Evolutionary conservation across 106 monocot genomes (phyloP).

Genomic region (Allium cepa): DNA sequence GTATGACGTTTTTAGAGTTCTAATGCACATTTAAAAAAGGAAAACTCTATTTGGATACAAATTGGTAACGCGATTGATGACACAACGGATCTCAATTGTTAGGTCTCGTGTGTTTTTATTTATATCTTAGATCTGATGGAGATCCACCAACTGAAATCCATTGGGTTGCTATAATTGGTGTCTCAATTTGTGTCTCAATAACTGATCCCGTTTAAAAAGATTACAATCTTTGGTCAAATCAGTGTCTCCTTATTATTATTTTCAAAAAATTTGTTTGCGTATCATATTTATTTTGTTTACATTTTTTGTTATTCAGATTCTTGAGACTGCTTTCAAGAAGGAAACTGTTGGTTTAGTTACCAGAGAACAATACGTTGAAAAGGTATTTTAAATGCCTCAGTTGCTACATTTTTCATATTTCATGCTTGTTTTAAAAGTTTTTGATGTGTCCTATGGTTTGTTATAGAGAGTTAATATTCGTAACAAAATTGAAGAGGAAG

Average conservation of each 20-base stretch:
- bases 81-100: too few relatives aligned
- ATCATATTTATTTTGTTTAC: neutral
- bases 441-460: neutral
- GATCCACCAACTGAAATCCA: too few relatives aligned
- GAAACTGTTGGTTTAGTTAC: conserved; percentile 98
- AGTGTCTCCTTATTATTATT: neutral
- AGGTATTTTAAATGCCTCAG: conserved; percentile 31
- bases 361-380: conserved; percentile 97
- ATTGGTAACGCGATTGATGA: too few relatives aligned
- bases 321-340: conserved; percentile 99
- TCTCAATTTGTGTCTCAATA: too few relatives aligned
- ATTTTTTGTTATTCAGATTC: conserved; percentile 46
- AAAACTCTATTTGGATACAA: too few relatives aligned
- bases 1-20: too few relatives aligned
- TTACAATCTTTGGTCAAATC: neutral
- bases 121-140: too few relatives aligned
- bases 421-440: neutral
- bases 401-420: neutral
- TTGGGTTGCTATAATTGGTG: too few relatives aligned
- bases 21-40: too few relatives aligned
- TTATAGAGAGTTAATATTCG: conserved; percentile 85
- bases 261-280: neutral
- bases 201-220: neutral
- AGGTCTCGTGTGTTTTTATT: too few relatives aligned
- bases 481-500: conserved; percentile 98